These are phyloP conservation scores for Trichoderma sp. DNA, from an alignment of 2,329 filamentous ascomycete species.

Conservation along the genomic window DNA sequence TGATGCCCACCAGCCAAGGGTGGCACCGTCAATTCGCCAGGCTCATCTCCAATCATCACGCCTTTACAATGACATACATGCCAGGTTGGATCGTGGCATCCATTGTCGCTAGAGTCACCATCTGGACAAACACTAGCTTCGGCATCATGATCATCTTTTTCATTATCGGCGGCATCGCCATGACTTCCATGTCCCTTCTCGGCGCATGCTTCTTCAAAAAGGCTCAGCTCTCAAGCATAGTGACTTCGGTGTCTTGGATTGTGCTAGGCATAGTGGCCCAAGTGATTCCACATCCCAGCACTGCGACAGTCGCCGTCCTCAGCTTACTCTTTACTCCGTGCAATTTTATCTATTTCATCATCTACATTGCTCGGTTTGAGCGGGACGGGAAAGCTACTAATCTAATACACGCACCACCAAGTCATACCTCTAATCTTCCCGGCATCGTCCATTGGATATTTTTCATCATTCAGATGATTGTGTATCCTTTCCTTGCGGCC, in stretches of 20 bases:
- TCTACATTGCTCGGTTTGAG: slow-evolving; percentile 71
- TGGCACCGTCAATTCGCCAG: slow-evolving; percentile 41
- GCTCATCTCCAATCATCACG: slow-evolving; percentile 58
- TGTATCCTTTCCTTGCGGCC: slow-evolving; percentile 69
- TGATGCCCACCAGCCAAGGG: slow-evolving; percentile 62
- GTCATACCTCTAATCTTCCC: slow-evolving; percentile 60
- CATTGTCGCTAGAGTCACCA: slow-evolving; percentile 32
- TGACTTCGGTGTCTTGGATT: slow-evolving; percentile 65
- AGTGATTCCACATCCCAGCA: slow-evolving; percentile 58
- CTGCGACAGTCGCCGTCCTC: slow-evolving; percentile 61
- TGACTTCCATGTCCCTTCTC: slow-evolving; percentile 73
- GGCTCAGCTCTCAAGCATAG: slow-evolving; percentile 76
- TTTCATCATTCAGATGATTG: slow-evolving; percentile 63
- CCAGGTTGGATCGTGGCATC: slow-evolving; percentile 38
- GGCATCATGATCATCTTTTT: slow-evolving; percentile 67
- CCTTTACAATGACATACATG: slow-evolving; percentile 66
- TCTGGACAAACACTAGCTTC: slow-evolving; percentile 47
- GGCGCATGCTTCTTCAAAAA: slow-evolving; percentile 76
- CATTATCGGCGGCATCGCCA: slow-evolving; percentile 66
- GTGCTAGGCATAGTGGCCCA: slow-evolving; percentile 75
- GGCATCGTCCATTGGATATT: slow-evolving; percentile 74
- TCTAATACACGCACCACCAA: slow-evolving; percentile 56
- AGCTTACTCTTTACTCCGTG: slow-evolving; percentile 77
- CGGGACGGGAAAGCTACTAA: slow-evolving; percentile 55
- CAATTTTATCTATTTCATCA: slow-evolving; percentile 75